Evolutionary conservation across 208 protist genomes (phyloP).

Genomic region (Crithidia expoeki): DNA sequence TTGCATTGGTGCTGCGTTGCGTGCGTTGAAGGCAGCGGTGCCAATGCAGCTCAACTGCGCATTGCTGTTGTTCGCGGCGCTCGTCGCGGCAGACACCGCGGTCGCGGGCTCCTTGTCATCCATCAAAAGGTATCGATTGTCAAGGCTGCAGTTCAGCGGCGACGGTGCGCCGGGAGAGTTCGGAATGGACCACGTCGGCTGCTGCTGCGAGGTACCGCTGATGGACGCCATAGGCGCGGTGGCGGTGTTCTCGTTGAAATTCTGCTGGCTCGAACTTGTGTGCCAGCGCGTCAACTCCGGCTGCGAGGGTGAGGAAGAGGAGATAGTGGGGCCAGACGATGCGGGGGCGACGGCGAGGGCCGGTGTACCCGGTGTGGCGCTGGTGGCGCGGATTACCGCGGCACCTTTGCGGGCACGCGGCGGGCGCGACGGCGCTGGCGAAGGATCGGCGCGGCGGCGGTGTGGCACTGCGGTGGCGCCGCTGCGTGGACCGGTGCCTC

Average conservation of each 20-base stretch:
- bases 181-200: constrained; percentile 11
- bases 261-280: background rate
- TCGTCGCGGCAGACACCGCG: background rate
- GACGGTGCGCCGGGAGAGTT: constrained; percentile 29
- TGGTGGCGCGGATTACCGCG: constrained; percentile 6
- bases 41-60: constrained; percentile 4
- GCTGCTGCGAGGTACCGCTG: background rate
- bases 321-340: background rate
- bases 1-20: background rate
- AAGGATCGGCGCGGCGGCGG: constrained; percentile 32
- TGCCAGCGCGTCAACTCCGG: constrained; percentile 3
- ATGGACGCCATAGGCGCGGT: background rate
- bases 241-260: background rate
- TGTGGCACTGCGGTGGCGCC: constrained; percentile 6
- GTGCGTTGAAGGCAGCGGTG: background rate
- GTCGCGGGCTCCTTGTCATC: constrained; percentile 17
- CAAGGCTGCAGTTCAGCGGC: constrained; percentile 30
- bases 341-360: background rate
- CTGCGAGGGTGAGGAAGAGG: constrained; percentile 21
- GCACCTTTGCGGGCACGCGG: constrained; percentile 26
- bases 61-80: background rate
- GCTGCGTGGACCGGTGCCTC: constrained; percentile 18
- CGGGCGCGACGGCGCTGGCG: constrained; percentile 34
- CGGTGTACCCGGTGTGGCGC: background rate
- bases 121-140: constrained; percentile 7